phyloP scores from a whole-genome alignment of 257 asterid genomes.

The Nemophila menziesii region DNA sequence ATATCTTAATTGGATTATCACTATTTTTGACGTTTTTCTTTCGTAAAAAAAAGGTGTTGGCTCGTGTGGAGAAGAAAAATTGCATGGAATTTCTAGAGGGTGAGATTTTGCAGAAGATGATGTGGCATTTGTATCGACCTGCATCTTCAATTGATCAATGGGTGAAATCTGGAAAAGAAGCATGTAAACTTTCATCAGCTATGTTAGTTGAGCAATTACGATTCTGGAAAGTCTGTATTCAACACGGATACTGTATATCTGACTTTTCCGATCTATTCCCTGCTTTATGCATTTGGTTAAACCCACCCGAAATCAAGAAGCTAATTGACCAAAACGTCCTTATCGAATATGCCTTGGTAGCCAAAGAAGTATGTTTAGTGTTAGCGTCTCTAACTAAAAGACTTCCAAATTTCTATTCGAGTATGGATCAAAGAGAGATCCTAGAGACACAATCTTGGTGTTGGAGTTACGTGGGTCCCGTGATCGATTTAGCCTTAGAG shows the following conservation, averaged over 20 bases:
- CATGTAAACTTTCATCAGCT: slow-evolving; percentile 61
- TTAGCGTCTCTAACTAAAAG: slow-evolving; percentile 52
- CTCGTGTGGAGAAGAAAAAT: slow-evolving; percentile 42
- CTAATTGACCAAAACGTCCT: slow-evolving; percentile 37
- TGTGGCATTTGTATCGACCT: slow-evolving; percentile 71
- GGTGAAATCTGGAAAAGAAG: slow-evolving; percentile 56
- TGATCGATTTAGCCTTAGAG: slow-evolving; percentile 61
- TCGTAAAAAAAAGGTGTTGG: slow-evolving; percentile 57
- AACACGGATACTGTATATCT: slow-evolving; percentile 52
- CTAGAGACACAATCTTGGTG: slow-evolving; percentile 46
- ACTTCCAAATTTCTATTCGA: slow-evolving; percentile 63
- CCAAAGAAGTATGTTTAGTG: slow-evolving; percentile 70
- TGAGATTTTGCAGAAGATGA: slow-evolving; percentile 57
- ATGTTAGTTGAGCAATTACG: slow-evolving; percentile 84
- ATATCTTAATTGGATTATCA: not conserved
- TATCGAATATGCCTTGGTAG: slow-evolving; percentile 54
- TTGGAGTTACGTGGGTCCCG: slow-evolving; percentile 59
- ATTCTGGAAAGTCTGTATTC: slow-evolving; percentile 64
- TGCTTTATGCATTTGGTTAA: slow-evolving; percentile 64
- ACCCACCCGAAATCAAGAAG: slow-evolving; percentile 46
- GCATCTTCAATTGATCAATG: slow-evolving; percentile 53
- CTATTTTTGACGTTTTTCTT: not conserved
- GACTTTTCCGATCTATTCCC: slow-evolving; percentile 55
- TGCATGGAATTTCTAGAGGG: slow-evolving; percentile 44
- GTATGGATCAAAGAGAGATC: slow-evolving; percentile 16